A percentile compares a stretch with the other conserved stretches of the same genome.
phyloP scores from a whole-genome alignment of 345 rosid genomes.

The Salix viminalis region DNA sequence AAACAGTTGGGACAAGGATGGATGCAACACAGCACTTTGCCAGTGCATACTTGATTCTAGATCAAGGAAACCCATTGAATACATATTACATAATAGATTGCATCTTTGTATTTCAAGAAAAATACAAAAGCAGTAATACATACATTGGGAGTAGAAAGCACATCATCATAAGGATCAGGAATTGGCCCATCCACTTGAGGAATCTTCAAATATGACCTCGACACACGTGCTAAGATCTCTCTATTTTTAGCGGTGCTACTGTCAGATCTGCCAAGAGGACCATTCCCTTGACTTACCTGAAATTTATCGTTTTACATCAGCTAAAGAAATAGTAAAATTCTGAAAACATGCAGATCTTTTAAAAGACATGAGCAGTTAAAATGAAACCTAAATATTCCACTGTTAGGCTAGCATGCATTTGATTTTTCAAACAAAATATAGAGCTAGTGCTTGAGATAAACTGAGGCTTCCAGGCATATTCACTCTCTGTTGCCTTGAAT shows the following conservation, averaged over 20 bases:
- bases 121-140: slow-evolving; percentile 15
- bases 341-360: background rate
- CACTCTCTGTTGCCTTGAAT: background rate
- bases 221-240: slow-evolving; percentile 13
- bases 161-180: slow-evolving; percentile 91
- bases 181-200: slow-evolving; percentile 93
- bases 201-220: slow-evolving; percentile 42
- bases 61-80: background rate
- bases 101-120: background rate
- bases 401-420: background rate
- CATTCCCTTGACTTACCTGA: slow-evolving; percentile 35
- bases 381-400: background rate
- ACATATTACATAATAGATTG: background rate
- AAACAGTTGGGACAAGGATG: background rate
- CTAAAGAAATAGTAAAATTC: background rate
- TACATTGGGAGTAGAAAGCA: slow-evolving; percentile 92
- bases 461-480: background rate
- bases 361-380: background rate
- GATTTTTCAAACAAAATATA: background rate
- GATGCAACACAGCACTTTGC: background rate
- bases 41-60: background rate
- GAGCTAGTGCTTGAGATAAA: background rate
- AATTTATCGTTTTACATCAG: slow-evolving; percentile 7
- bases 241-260: slow-evolving; percentile 13
- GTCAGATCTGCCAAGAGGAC: slow-evolving; percentile 16